Conservation (phyloP, 805 yeast species). For the Alloascoidea hylecoeti region DNA sequence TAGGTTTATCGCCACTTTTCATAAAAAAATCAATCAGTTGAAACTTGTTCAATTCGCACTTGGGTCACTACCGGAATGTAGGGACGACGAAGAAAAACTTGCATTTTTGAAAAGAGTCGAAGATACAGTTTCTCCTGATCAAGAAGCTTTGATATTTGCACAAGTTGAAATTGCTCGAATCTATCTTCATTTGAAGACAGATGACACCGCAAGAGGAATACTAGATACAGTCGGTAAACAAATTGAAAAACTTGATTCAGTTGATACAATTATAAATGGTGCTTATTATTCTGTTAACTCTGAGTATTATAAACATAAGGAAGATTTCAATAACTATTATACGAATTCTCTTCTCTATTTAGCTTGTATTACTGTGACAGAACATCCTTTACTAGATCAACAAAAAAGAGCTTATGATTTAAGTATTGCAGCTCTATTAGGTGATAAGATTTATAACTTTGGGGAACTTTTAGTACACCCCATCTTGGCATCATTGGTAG, state of each 20-base stretch:
- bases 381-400: constrained; percentile 23
- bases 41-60: constrained; percentile 67
- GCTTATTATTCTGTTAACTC: constrained; percentile 75
- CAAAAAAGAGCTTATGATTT: constrained; percentile 58
- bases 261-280: constrained; percentile 58
- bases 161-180: constrained; percentile 65
- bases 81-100: not conserved
- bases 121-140: constrained; percentile 17
- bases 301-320: constrained; percentile 56
- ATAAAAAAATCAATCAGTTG: constrained; percentile 62
- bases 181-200: constrained; percentile 38
- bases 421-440: constrained; percentile 75
- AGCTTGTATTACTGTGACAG: constrained; percentile 48
- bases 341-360: constrained; percentile 69
- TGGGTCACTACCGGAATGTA: constrained; percentile 9
- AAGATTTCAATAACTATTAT: constrained; percentile 73
- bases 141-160: constrained; percentile 44
- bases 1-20: constrained; percentile 53
- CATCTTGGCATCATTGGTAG: constrained; percentile 40
- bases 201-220: constrained; percentile 48
- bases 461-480: constrained; percentile 92
- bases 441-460: constrained; percentile 86
- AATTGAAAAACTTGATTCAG: constrained; percentile 41
- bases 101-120: not conserved
- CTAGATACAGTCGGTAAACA: constrained; percentile 46